Conservation (phyloP, 2,329 filamentous ascomycete species). For the Beauveria sp. region DNA sequence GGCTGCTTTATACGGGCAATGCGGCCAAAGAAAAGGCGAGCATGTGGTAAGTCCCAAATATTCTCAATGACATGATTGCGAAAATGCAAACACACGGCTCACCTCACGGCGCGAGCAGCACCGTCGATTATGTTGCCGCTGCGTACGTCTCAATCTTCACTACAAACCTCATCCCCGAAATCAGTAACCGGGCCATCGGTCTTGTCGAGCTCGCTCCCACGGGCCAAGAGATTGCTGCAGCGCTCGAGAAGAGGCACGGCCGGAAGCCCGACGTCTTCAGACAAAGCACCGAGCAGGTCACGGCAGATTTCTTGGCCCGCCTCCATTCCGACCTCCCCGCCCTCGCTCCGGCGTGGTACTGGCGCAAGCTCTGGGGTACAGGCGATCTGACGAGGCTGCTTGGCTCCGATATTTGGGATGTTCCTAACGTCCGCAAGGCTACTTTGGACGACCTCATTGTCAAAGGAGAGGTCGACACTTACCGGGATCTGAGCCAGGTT, state of each 20-base stretch:
- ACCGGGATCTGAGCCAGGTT: not conserved
- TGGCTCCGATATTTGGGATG: not conserved
- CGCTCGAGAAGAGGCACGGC: not conserved
- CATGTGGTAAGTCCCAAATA: too few species aligned
- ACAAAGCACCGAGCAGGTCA: not conserved
- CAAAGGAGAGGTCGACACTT: not conserved
- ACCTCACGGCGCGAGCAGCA: not conserved
- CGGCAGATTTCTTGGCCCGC: not conserved
- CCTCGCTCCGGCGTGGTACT: not conserved
- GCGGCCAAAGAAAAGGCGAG: too few species aligned
- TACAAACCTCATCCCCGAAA: not conserved
- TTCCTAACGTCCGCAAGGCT: not conserved
- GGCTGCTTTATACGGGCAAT: not conserved
- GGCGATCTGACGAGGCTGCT: not conserved
- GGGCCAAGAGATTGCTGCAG: not conserved
- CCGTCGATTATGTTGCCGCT: not conserved
- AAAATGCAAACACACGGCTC: not conserved
- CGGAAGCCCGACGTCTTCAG: not conserved
- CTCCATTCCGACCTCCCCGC: too few species aligned
- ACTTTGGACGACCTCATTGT: not conserved
- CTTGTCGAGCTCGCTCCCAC: not conserved
- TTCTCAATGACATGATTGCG: not conserved
- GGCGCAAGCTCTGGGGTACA: not conserved
- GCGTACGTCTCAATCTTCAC: not conserved
- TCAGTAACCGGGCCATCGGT: not conserved